Evolutionary conservation across 2,329 filamentous ascomycete genomes (phyloP), one percentile per base, ranked within the genome.

Genomic region (Diaporthe vaccinii): DNA sequence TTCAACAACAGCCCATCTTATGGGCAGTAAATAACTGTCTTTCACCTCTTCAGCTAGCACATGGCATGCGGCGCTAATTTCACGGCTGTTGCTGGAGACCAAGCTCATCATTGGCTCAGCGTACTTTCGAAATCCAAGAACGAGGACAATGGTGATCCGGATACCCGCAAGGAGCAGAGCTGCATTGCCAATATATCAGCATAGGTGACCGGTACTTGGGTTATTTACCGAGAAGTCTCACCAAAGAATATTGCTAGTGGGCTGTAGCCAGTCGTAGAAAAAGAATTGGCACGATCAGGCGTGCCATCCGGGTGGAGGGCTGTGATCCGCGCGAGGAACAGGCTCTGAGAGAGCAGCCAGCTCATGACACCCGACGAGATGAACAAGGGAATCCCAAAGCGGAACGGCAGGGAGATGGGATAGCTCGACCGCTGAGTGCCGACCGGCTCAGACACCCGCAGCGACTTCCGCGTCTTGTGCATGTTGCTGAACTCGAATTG

Each of bases 291-390:
- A 4, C 62, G 49, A 61, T 83, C 80, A 2, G 78, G 58, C 2
- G 17, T n/a, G 0, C 80, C 81, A 14, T 79, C 74, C 2, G 79
- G 78, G 3, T 59, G 12, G 49, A 83, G 12, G 2, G 80, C 81
- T 2, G 79, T 80, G 28, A 86, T 83, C 4, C 83, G 80, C 0
- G 84, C 84, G 0, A 88, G 76, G 78, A 87, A 89, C 1, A 88
- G 75, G 58, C 83, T 84, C 75, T 87, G 86, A 0, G 87, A 89
- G 4, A 87, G 81, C 7, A 89, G 80, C 87, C 87, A 89, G 77
- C 89, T 87, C 72, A 89, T 79, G 1, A 86, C 5, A 0, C 79
- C 82, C 1, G 82, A 84, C 2, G 78, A 76, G 0, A 78, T 75
- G 2, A 85, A 79, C 1, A 88, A 78, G 0, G 86, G 84, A 0